A percentile compares a stretch with the other conserved stretches of the same genome.
phyloP scores from a whole-genome alignment of 2,329 filamentous ascomycete species.

The Penicillium aurantiogriseum region DNA sequence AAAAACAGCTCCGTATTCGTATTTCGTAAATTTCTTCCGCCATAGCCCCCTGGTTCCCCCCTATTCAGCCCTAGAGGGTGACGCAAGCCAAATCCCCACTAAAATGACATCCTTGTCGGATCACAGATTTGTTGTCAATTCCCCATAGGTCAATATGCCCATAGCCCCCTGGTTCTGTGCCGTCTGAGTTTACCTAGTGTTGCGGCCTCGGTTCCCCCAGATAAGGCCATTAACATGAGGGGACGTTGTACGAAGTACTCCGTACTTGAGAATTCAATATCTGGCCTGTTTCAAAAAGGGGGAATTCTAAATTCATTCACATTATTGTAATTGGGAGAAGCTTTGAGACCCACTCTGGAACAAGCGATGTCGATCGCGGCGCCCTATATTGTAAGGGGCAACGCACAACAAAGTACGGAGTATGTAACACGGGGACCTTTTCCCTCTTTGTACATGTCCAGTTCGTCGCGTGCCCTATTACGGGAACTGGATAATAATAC shows the following conservation, averaged over 20 bases:
- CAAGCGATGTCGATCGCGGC: background rate
- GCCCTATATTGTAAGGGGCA: background rate
- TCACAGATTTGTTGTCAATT: background rate
- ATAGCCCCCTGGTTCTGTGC: background rate
- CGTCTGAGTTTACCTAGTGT: background rate
- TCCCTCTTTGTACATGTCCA: background rate
- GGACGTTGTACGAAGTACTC: too few relatives aligned
- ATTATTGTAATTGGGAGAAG: background rate
- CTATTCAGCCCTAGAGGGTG: background rate
- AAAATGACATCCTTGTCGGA: background rate
- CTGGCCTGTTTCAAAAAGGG: background rate
- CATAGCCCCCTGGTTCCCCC: background rate
- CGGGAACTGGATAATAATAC: too few relatives aligned
- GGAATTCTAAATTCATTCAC: background rate
- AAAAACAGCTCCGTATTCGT: background rate
- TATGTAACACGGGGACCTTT: background rate
- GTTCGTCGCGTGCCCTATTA: too few relatives aligned
- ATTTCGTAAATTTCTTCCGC: background rate
- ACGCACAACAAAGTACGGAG: background rate
- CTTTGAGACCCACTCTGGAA: background rate
- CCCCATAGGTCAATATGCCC: background rate
- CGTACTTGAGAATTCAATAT: background rate
- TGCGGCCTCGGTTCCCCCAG: background rate
- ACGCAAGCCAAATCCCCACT: background rate
- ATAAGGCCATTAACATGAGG: background rate